Conservation (phyloP, 2,329 filamentous ascomycete species). For the Cadophora gregata region DNA sequence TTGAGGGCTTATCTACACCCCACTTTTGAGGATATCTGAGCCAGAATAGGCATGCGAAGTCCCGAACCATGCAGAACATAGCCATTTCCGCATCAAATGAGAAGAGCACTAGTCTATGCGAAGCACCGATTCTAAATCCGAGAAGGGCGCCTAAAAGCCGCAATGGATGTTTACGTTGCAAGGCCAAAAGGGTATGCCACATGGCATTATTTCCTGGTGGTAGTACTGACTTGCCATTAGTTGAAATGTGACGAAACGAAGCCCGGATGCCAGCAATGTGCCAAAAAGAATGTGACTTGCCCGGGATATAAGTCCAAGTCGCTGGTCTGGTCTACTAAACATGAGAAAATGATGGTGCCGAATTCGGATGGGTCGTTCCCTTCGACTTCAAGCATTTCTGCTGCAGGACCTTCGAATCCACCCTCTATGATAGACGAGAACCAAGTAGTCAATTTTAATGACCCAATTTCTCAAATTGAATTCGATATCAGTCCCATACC, state of each 20-base stretch:
- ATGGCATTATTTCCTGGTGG: not conserved
- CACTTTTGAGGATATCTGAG: constrained; percentile 25
- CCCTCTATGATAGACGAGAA: constrained; percentile 2
- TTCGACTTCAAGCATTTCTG: constrained; percentile 19
- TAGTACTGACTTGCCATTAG: constrained; percentile 27
- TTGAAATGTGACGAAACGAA: constrained; percentile 43
- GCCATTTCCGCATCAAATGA: constrained; percentile 17
- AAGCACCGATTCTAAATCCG: constrained; percentile 29
- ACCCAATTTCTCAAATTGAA: not conserved
- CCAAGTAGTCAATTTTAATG: not conserved
- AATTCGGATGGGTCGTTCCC: constrained; percentile 18
- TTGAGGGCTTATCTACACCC: constrained; percentile 14
- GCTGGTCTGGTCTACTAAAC: constrained; percentile 42
- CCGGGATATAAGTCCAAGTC: constrained; percentile 39
- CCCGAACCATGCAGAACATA: constrained; percentile 20
- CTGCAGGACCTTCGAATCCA: constrained; percentile 19
- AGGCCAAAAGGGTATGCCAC: constrained; percentile 38
- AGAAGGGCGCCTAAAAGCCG: constrained; percentile 40
- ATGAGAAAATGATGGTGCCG: constrained; percentile 39
- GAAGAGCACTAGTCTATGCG: not conserved
- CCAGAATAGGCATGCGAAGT: not conserved
- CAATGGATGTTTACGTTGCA: constrained; percentile 41
- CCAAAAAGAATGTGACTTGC: constrained; percentile 36
- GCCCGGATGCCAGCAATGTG: constrained; percentile 40
- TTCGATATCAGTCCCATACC: not conserved